Conservation (phyloP, 1,284 basidiomycete species). For the Leccinum angustisporum region DNA sequence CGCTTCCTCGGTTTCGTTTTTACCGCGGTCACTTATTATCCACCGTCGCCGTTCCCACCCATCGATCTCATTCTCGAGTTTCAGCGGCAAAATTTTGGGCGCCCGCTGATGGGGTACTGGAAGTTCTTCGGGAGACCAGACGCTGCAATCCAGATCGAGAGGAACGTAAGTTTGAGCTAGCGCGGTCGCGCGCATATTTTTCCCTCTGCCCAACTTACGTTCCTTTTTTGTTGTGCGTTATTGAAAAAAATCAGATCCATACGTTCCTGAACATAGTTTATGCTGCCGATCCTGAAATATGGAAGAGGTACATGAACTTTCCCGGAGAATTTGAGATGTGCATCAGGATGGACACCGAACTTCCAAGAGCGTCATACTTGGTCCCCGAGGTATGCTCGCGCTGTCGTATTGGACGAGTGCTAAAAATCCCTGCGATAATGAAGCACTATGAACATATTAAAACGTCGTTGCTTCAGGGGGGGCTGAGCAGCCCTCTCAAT, state of each 20-base stretch:
- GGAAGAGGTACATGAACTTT: conserved; percentile 35
- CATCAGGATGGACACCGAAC: conserved; percentile 25
- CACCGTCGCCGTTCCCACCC: conserved; percentile 30
- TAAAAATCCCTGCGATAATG: conserved; percentile 3
- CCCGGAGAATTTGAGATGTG: conserved; percentile 34
- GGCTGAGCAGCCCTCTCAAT: conserved; percentile 32
- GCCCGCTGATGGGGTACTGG: conserved; percentile 42
- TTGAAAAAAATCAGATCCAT: conserved; percentile 24
- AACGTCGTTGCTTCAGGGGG: conserved; percentile 26
- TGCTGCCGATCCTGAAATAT: conserved; percentile 34
- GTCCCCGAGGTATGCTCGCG: conserved; percentile 29
- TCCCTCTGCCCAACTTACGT: not conserved
- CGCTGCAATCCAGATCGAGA: conserved; percentile 31
- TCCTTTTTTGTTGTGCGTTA: not conserved
- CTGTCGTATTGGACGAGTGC: not conserved
- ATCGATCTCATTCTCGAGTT: conserved; percentile 26
- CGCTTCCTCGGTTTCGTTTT: conserved; percentile 35
- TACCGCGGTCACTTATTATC: conserved; percentile 33
- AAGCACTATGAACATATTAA: conserved; percentile 31
- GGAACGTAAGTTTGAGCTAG: conserved; percentile 26
- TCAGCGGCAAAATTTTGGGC: conserved; percentile 31
- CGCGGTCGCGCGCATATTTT: not conserved
- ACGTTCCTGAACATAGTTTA: conserved; percentile 35
- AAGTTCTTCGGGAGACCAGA: conserved; percentile 33
- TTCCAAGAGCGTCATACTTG: conserved; percentile 32